Percentiles rank a stretch among this genome's conserved stretches.
phyloP scores from a whole-genome alignment of 2,329 filamentous ascomycete species.

The Neocatenulostroma microsporum region DNA sequence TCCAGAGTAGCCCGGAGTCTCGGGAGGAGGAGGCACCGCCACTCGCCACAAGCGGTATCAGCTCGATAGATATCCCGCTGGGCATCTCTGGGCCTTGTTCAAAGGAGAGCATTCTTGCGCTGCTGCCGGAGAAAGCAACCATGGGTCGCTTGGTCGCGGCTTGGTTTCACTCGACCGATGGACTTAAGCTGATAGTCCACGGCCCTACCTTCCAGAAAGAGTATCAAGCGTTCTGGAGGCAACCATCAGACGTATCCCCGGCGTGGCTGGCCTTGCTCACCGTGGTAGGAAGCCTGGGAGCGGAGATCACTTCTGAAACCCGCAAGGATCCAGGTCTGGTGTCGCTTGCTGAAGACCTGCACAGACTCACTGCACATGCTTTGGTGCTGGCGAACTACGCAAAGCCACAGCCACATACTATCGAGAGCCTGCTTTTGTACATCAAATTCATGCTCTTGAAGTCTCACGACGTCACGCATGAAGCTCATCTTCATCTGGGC shows the following conservation, averaged over 20 bases:
- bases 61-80: neutral
- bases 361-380: neutral
- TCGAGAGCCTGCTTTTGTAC: neutral
- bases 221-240: neutral
- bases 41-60: neutral
- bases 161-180: neutral
- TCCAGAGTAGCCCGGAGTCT: neutral
- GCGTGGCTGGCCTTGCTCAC: slow-evolving; percentile 1
- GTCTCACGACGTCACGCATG: neutral
- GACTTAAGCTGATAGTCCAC: neutral
- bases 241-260: neutral
- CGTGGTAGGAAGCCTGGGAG: neutral
- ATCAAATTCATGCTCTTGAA: neutral
- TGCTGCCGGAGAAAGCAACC: neutral
- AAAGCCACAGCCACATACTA: neutral
- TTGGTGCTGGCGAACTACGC: neutral
- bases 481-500: neutral
- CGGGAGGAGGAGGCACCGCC: neutral
- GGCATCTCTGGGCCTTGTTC: neutral
- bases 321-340: neutral
- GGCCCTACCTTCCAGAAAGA: slow-evolving; percentile 1
- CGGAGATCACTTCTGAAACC: neutral
- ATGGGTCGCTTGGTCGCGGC: neutral
- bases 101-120: neutral
- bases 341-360: neutral